A percentile compares a stretch with the other conserved stretches of the same genome.
phyloP scores from a whole-genome alignment of 768 basidiomycete genomes.

The Vararia minispora region DNA sequence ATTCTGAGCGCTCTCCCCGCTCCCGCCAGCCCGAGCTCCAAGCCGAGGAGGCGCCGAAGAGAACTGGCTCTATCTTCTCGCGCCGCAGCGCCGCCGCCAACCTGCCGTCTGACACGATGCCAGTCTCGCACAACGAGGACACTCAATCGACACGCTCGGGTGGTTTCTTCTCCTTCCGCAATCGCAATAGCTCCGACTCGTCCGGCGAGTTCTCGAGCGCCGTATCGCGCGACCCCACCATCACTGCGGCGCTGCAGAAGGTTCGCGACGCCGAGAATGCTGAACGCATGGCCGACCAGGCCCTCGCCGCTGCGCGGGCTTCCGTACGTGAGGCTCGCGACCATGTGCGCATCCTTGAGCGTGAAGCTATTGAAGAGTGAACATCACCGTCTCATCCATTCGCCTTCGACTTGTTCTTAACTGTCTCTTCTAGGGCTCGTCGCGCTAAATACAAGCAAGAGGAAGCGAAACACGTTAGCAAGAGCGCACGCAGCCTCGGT shows the following conservation, averaged over 20 bases:
- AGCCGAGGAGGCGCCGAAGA: constrained; percentile 14
- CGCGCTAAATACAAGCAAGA: constrained; percentile 6
- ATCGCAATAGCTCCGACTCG: constrained; percentile 19
- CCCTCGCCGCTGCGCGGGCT: neutral
- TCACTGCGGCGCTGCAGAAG: constrained; percentile 37
- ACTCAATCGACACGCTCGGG: constrained; percentile 1
- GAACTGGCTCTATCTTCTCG: too few relatives aligned
- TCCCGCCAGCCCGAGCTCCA: constrained; percentile 11
- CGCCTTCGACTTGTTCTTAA: neutral
- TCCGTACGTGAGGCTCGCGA: constrained; percentile 6
- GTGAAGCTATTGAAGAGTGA: constrained; percentile 5
- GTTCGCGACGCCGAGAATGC: constrained; percentile 3
- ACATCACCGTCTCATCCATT: neutral
- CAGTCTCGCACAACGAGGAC: too few relatives aligned
- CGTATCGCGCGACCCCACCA: constrained; percentile 30
- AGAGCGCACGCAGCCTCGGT: constrained; percentile 5
- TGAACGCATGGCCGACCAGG: constrained; percentile 3
- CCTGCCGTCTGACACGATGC: too few relatives aligned
- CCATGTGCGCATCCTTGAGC: constrained; percentile 3
- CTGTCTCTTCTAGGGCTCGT: neutral
- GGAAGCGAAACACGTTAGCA: constrained; percentile 4
- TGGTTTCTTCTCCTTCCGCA: constrained; percentile 17
- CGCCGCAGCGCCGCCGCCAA: too few relatives aligned
- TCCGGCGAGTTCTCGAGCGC: constrained; percentile 7
- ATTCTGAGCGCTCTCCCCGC: constrained; percentile 10